Evolutionary conservation across 129 eudicot species (phyloP), one percentile per base, ranked within the genome.

Genomic region (Lonicera japonica): DNA sequence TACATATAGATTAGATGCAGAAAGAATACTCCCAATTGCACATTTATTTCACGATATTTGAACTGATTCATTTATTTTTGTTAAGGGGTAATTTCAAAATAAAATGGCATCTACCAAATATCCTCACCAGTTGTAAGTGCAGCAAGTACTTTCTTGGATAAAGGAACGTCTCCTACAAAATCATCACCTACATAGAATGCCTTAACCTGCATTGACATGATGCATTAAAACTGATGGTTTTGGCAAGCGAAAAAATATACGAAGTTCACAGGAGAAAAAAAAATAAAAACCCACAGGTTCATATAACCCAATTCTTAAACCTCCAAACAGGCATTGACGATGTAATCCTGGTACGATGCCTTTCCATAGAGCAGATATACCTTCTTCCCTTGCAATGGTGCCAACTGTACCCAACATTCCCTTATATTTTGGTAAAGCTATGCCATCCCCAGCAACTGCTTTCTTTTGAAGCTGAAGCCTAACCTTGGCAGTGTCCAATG

Each of bases 401-500:
- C 69, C 94, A 18, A 88, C 96, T 5, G 96, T 88, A 40, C 96
- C 96, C 58, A 88, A 25, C 86, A 88, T 73, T 58, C 96, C 96
- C 61, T 61, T 67, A 51, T 88, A 88, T 65, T 88, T 88, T 13
- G 94, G 96, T 70, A 88, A 73, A 18, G 64, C 75, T n/a, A 80
- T 38, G 40, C 68, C 88, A 74, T 88, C 94, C 52, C 84, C 92
- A 23, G 69, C 86, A 34, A 81, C 73, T 29, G 82, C 94, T 71
- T 81, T 84, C 77, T 81, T 84, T 60, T 81, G 94, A 50, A 84
- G 70, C 71, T 88, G 96, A 69, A 88, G 94, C 73, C 96, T 77
- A n/a, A 88, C 94, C 77, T 84, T 88, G n/a, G 96, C 96, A 45
- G 96, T 84, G 74, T 88, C 94, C 77, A 88, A 64, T 7, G 96